Evolutionary conservation across 306 rosid genomes (phyloP).

Genomic region (Vicia sativa): DNA sequence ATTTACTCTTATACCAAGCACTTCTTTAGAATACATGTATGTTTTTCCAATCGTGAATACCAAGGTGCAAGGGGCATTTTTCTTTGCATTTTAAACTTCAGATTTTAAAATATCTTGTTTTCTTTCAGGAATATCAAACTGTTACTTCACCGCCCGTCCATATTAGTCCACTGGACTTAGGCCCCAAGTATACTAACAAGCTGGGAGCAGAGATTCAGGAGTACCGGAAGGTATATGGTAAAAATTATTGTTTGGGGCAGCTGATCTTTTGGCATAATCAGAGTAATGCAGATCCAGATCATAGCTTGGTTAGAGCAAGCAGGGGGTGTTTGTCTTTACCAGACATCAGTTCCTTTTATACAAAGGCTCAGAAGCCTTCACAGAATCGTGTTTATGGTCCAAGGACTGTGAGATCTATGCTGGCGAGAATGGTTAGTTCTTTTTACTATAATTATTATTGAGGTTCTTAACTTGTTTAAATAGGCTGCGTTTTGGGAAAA

Average conservation of each 20-base stretch:
- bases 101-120: slow-evolving; percentile 30
- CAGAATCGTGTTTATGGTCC: slow-evolving; percentile 91
- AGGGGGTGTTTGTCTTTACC: slow-evolving; percentile 94
- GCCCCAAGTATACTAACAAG: slow-evolving; percentile 83
- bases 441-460: not conserved
- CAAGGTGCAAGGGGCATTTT: slow-evolving; percentile 2
- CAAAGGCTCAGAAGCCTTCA: slow-evolving; percentile 83
- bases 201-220: slow-evolving; percentile 81
- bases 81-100: slow-evolving; percentile 9
- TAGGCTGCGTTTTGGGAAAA: slow-evolving; percentile 19
- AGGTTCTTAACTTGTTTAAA: not conserved
- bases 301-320: slow-evolving; percentile 67
- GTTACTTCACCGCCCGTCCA: slow-evolving; percentile 94
- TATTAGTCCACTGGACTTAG: slow-evolving; percentile 98
- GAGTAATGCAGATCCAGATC: slow-evolving; percentile 80
- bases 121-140: slow-evolving; percentile 71
- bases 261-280: slow-evolving; percentile 96
- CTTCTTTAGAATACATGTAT: slow-evolving; percentile 89
- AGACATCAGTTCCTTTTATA: slow-evolving; percentile 84
- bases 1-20: slow-evolving; percentile 83
- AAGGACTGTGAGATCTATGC: slow-evolving; percentile 81
- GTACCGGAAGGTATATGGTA: slow-evolving; percentile 84
- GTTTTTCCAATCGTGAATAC: slow-evolving; percentile 28
- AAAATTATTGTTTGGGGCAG: slow-evolving; percentile 96
- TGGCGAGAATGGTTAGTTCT: slow-evolving; percentile 87